phyloP scores from a whole-genome alignment of 257 asterid genomes.

The Lycium ferocissimum region DNA sequence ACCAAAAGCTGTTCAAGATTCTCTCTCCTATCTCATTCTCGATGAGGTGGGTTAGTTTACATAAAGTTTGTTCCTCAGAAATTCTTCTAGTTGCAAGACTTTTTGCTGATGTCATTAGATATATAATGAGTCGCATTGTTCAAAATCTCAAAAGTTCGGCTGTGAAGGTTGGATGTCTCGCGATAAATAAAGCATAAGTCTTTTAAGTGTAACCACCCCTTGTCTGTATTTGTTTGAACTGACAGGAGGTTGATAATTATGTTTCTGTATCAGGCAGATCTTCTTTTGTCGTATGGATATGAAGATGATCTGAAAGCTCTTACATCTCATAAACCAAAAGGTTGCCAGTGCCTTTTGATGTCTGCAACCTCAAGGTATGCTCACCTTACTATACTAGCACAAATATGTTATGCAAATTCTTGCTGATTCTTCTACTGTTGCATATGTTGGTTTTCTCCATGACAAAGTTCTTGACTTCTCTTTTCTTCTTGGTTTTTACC shows the following conservation, averaged over 20 bases:
- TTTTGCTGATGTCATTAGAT: neutral
- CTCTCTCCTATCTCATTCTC: conserved; percentile 83
- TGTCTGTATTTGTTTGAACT: neutral
- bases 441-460: neutral
- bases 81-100: neutral
- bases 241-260: conserved; percentile 30
- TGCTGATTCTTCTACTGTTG: neutral
- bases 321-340: conserved; percentile 73
- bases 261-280: conserved; percentile 81
- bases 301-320: conserved; percentile 89
- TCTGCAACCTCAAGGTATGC: conserved; percentile 95
- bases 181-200: neutral
- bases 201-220: neutral
- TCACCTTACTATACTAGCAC: conserved; percentile 23
- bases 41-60: conserved; percentile 76
- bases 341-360: conserved; percentile 97
- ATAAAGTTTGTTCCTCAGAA: neutral
- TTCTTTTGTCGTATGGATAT: conserved; percentile 89
- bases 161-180: neutral
- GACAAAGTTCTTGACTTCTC: neutral
- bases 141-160: neutral
- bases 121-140: neutral
- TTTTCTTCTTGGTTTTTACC: neutral
- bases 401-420: conserved; percentile 18
- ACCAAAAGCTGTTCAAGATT: conserved; percentile 72